phyloP scores from a whole-genome alignment of 1,284 basidiomycete species.

The Heimioporus retisporus region DNA sequence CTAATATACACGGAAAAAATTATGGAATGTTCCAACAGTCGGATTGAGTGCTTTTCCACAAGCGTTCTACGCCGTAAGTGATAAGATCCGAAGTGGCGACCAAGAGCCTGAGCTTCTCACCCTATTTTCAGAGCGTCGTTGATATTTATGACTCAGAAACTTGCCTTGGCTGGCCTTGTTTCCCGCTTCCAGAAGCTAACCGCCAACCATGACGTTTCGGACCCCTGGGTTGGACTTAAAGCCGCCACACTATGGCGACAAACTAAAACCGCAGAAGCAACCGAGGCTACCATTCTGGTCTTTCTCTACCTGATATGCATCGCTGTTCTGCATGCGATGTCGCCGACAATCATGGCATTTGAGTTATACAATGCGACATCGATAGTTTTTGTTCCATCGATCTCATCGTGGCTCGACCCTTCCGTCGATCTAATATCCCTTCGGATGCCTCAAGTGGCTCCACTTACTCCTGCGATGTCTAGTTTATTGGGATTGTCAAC shows the following conservation, averaged over 20 bases:
- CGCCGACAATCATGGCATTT: slow-evolving; percentile 13
- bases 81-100: too few species aligned
- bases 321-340: slow-evolving; percentile 4
- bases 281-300: background rate
- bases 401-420: slow-evolving; percentile 7
- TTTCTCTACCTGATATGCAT: slow-evolving; percentile 7
- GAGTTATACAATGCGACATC: background rate
- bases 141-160: too few species aligned
- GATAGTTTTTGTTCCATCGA: background rate
- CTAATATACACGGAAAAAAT: too few species aligned
- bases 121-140: too few species aligned
- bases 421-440: background rate
- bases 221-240: too few species aligned
- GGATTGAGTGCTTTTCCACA: slow-evolving; percentile 19
- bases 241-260: slow-evolving; percentile 16
- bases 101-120: too few species aligned
- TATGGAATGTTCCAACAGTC: background rate
- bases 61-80: slow-evolving; percentile 21
- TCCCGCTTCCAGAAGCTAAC: too few species aligned
- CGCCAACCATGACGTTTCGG: too few species aligned
- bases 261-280: background rate
- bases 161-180: too few species aligned
- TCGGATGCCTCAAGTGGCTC: background rate
- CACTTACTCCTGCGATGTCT: background rate
- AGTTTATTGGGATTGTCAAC: background rate